Evolutionary conservation across 768 basidiomycete species (phyloP).

Genomic region (Pseudohyphozyma bogoriensis): DNA sequence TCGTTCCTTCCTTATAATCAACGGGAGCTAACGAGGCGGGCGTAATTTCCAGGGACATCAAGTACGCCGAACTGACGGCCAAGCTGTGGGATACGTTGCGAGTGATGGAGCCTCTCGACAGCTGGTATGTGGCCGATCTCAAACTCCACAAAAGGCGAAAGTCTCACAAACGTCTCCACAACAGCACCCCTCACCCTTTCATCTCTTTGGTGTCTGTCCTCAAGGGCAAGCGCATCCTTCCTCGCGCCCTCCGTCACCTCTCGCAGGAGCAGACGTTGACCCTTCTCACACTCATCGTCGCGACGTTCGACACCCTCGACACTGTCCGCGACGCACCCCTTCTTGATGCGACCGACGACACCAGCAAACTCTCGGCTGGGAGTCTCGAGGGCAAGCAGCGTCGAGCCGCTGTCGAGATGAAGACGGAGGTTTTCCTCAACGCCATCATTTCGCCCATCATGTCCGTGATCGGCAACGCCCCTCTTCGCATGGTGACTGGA

Average conservation of each 20-base stretch:
- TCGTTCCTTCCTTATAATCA: background rate
- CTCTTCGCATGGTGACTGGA: slow-evolving; percentile 72
- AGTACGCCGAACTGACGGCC: slow-evolving; percentile 45
- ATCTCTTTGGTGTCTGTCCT: slow-evolving; percentile 74
- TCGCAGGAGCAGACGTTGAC: slow-evolving; percentile 69
- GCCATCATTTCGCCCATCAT: slow-evolving; percentile 79
- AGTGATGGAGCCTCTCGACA: slow-evolving; percentile 84
- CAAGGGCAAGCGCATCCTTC: slow-evolving; percentile 88
- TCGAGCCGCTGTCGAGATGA: slow-evolving; percentile 58
- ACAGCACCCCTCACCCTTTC: slow-evolving; percentile 88
- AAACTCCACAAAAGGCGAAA: no score
- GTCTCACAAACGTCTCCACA: background rate
- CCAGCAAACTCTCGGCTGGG: slow-evolving; percentile 42
- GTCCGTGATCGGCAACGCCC: slow-evolving; percentile 65
- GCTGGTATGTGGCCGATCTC: slow-evolving; percentile 51
- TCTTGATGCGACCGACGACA: slow-evolving; percentile 47
- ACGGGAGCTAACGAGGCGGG: background rate
- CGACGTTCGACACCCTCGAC: slow-evolving; percentile 88
- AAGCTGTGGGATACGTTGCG: slow-evolving; percentile 68
- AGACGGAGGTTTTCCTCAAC: slow-evolving; percentile 78
- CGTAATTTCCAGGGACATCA: slow-evolving; percentile 3
- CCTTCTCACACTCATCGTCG: slow-evolving; percentile 78
- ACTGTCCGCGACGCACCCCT: slow-evolving; percentile 68
- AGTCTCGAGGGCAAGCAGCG: slow-evolving; percentile 36
- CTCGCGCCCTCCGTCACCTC: slow-evolving; percentile 76